phyloP scores from a whole-genome alignment of 371 early-diverging fungal genomes.

The Mucor piriformis region DNA sequence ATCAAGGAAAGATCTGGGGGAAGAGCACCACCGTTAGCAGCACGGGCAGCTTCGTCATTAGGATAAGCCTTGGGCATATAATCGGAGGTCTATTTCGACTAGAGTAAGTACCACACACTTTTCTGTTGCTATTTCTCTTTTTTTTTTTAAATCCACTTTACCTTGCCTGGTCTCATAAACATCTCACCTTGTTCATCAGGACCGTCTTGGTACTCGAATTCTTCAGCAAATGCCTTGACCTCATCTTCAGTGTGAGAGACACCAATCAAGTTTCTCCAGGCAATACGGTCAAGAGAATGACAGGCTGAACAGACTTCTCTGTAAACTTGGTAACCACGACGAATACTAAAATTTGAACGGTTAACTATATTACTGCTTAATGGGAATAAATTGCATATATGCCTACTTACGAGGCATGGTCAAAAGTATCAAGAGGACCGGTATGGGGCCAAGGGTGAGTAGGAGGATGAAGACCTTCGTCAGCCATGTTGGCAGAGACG shows the following conservation, averaged over 20 bases:
- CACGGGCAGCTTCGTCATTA: slow-evolving; percentile 97
- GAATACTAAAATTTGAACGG: slow-evolving; percentile 63
- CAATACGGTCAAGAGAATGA: slow-evolving; percentile 92
- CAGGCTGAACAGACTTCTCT: slow-evolving; percentile 97
- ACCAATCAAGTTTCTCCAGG: slow-evolving; percentile 93
- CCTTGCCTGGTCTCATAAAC: slow-evolving; percentile 96
- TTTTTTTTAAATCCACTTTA: slow-evolving; percentile 24
- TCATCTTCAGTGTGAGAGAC: slow-evolving; percentile 93
- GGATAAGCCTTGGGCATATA: slow-evolving; percentile 93
- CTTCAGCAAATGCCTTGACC: slow-evolving; percentile 93
- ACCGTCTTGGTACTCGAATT: slow-evolving; percentile 91
- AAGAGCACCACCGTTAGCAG: slow-evolving; percentile 94
- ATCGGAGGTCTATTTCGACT: slow-evolving; percentile 74
- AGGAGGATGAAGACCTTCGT: slow-evolving; percentile 93
- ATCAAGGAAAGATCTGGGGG: slow-evolving; percentile 97
- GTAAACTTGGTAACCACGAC: slow-evolving; percentile 98
- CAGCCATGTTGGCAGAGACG: slow-evolving; percentile 76
- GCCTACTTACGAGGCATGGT: slow-evolving; percentile 85
- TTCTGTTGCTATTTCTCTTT: neutral
- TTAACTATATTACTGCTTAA: neutral
- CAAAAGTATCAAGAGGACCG: slow-evolving; percentile 82
- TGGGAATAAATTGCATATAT: neutral
- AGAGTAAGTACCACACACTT: no score
- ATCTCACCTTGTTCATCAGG: slow-evolving; percentile 94
- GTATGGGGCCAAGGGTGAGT: slow-evolving; percentile 89